Evolutionary conservation across 78 protist species (phyloP), one percentile per base, ranked within the genome.

Genomic region (Isochrysis galbana): DNA sequence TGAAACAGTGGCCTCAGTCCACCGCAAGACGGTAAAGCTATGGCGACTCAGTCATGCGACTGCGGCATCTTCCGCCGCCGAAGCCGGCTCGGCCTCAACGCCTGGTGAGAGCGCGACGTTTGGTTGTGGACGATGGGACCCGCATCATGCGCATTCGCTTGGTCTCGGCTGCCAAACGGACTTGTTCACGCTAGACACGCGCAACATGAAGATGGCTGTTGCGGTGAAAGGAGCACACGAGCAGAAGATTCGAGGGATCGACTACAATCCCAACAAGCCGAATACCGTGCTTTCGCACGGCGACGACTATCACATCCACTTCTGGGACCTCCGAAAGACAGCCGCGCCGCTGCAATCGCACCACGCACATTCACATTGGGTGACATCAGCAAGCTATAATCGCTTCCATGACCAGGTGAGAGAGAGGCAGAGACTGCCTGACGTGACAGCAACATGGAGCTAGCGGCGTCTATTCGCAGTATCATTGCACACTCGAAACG

Each of bases 321-420:
- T 42, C 34, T 78, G 87, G 87, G 87, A 78, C 87, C 51, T 78
- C 54, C 87, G 87, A 46, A 78, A 78, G 51, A 11, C 87, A 48
- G 2, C 3, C 78, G 34, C 78, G 39, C 74, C 74, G 74, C 46
- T 77, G 84, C 84, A 22, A 25, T 77, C 84, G 44, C 32, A 11
- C n/a, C 23, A 2, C 51, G 87, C 51, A 32, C 87, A 78, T 48
- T 7, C 51, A 34, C 87, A 78, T 48, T 78, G 87, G 87, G 34
- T 25, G 51, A 78, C 87, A 4, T 23, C 29, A n/a, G 87, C 87
- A 48, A 0, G 23, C 26, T 78, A 42, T 48, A 78, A 78, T 34
- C 47, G 87, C 4, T 78, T 78, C 87, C 87, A 78, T 48, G 87
- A 78, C 87, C 87, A 78, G n/a, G n/a, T n/a, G n/a, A n/a, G n/a